phyloP scores from a whole-genome alignment of 352 stramenopile species.

The Phytophthora citrophthora region DNA sequence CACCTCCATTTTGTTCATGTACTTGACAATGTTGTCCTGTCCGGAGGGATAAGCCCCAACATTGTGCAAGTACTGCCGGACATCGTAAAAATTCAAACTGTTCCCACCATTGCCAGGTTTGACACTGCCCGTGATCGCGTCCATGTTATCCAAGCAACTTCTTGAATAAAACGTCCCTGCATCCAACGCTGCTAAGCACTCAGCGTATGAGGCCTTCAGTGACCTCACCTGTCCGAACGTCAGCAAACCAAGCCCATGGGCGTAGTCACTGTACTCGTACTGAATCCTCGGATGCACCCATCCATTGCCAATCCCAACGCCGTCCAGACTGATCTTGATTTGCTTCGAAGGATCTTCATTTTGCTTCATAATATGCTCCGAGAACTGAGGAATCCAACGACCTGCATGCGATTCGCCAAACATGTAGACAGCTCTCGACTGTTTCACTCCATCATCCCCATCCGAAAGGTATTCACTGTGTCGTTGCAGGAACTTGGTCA shows the following conservation, averaged over 20 bases:
- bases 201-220: slow-evolving; percentile 60
- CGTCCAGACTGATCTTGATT: slow-evolving; percentile 71
- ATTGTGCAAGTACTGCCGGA: slow-evolving; percentile 76
- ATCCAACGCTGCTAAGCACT: slow-evolving; percentile 82
- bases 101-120: slow-evolving; percentile 44
- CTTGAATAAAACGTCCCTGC: slow-evolving; percentile 71
- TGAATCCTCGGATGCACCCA: slow-evolving; percentile 97
- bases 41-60: slow-evolving; percentile 86
- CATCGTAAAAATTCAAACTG: slow-evolving; percentile 94
- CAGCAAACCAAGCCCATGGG: slow-evolving; percentile 93
- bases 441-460: slow-evolving; percentile 43
- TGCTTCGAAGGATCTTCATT: slow-evolving; percentile 59
- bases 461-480: slow-evolving; percentile 77
- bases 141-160: slow-evolving; percentile 93
- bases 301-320: slow-evolving; percentile 97
- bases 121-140: slow-evolving; percentile 86
- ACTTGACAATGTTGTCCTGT: slow-evolving; percentile 87
- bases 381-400: slow-evolving; percentile 97
- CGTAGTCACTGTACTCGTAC: slow-evolving; percentile 95
- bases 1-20: slow-evolving; percentile 90
- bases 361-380: slow-evolving; percentile 91
- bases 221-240: slow-evolving; percentile 76
- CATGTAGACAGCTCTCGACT: slow-evolving; percentile 91
- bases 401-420: slow-evolving; percentile 97
- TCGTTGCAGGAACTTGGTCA: slow-evolving; percentile 92